Conservation (phyloP, 208 protist genomes). For the Angomonas deanei region DNA sequence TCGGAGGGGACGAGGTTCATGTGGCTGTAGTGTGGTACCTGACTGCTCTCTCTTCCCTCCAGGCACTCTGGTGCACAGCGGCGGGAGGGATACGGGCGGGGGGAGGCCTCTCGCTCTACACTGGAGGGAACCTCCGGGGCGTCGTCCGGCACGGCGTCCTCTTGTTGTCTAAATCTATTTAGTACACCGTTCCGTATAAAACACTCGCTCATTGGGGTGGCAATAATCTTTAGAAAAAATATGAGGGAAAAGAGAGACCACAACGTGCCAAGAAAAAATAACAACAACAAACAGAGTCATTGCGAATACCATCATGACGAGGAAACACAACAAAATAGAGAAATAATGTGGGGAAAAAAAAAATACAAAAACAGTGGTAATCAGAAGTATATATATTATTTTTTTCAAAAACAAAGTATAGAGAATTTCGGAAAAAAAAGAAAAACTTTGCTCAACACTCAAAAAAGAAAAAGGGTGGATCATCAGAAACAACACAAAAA, state of each 20-base stretch:
- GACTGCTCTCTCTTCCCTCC: too few species aligned
- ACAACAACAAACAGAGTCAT: too few species aligned
- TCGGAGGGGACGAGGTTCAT: not conserved
- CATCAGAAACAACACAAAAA: not conserved
- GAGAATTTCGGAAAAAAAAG: not conserved
- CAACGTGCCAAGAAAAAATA: too few species aligned
- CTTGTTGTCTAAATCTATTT: too few species aligned
- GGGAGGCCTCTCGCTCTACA: too few species aligned
- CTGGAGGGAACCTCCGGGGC: too few species aligned
- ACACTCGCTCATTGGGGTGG: too few species aligned
- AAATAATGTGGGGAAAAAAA: slow-evolving; percentile 1
- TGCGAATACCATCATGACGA: not conserved
- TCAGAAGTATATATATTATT: slow-evolving; percentile 4
- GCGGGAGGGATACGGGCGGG: too few species aligned
- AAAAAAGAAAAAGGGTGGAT: slow-evolving; percentile 19
- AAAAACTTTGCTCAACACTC: not conserved
- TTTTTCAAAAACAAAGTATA: not conserved
- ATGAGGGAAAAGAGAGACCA: not conserved
- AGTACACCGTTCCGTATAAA: too few species aligned
- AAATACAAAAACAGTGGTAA: slow-evolving; percentile 5
- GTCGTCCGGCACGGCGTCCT: too few species aligned
- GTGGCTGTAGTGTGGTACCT: too few species aligned
- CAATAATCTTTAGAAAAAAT: not conserved
- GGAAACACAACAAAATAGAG: not conserved
- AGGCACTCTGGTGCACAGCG: too few species aligned